Conservation (phyloP, 1,139 yeast species). For the Zygoascus meyerae region DNA sequence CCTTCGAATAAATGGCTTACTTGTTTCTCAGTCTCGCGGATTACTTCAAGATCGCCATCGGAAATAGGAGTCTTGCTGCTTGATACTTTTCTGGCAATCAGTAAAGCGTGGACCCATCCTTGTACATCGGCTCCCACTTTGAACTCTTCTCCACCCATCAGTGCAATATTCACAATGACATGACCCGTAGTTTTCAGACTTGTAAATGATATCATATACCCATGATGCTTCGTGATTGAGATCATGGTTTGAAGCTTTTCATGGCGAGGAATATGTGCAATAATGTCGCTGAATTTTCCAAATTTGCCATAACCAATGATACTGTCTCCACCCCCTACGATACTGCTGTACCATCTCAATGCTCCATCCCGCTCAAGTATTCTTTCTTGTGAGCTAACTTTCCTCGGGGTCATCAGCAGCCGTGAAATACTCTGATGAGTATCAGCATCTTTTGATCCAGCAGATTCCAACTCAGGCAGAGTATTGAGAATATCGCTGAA, state of each 20-base stretch:
- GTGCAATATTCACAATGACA: constrained; percentile 21
- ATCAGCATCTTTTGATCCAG: constrained; percentile 18
- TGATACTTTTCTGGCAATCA: constrained; percentile 22
- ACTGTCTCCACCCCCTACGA: constrained; percentile 12
- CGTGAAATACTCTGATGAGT: constrained; percentile 22
- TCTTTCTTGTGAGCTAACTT: constrained; percentile 27
- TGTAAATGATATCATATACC: constrained; percentile 22
- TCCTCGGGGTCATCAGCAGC: constrained; percentile 27
- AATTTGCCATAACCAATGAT: constrained; percentile 24
- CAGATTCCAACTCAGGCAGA: constrained; percentile 24
- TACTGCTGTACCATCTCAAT: constrained; percentile 25
- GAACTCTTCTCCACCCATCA: constrained; percentile 18
- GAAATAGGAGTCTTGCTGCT: constrained; percentile 5
- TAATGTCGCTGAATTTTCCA: constrained; percentile 18
- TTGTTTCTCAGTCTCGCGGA: constrained; percentile 20
- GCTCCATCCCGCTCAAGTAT: constrained; percentile 32
- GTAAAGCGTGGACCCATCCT: constrained; percentile 33
- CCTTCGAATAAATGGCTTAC: constrained; percentile 24
- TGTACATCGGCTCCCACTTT: constrained; percentile 18
- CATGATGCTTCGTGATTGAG: constrained; percentile 11
- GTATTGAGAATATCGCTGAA: constrained; percentile 29
- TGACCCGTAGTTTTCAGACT: constrained; percentile 11
- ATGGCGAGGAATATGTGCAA: constrained; percentile 9
- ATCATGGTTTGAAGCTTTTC: constrained; percentile 15
- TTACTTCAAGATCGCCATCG: constrained; percentile 19